Evolutionary conservation across 2,329 filamentous ascomycete genomes (phyloP), one percentile per base, ranked within the genome.

Genomic region (Aureobasidium namibiae): DNA sequence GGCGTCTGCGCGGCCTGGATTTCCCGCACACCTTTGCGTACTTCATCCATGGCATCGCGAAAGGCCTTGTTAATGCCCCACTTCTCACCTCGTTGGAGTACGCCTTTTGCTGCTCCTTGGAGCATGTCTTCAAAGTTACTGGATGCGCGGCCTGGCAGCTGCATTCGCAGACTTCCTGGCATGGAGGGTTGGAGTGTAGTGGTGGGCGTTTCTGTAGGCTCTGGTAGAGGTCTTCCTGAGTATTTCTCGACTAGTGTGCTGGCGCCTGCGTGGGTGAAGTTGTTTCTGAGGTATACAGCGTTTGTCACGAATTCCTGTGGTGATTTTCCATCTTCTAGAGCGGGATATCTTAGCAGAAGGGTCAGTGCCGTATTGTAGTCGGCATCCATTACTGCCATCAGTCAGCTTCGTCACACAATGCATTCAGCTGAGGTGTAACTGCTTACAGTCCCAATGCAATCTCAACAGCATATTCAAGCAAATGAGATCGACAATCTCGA

Each of bases 381-480:
- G 13, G 89, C 86, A 63, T 90, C 84, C 26, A 97, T 76, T 36
- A 99, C 88, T 91, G 61, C 21, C 16, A 24, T 7, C 21, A 4
- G 29, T 56, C 36, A 48, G 56, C 23, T 16, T 45, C 4, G 13
- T 13, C 16, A 3, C 8, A n/a, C 24, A 2, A 11, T 8, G 16
- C 4, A 21, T 31, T 4, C 9, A 38, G 13, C 16, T 31, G n/a
- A 13, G 9, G 4, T 1, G n/a, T 36, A 18, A 59, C 39, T 38
- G 74, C 87, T 77, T 75, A 94, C 89, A 76, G 65, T 92, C 84
- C 92, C 92, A 96, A 60, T 92, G 84, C 65, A 97, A 90, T 53
- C 94, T 84, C 46, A 99, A 78, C 24, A 99, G 78, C 92, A 99
- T 97, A 6, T 91, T 87, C 54, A 96, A 85, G 65, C 92, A 96